Evolutionary conservation across 164 flowering plant genomes (phyloP), one percentile per base, ranked within the genome.

Genomic region (Magnolia kwangsiensis): DNA sequence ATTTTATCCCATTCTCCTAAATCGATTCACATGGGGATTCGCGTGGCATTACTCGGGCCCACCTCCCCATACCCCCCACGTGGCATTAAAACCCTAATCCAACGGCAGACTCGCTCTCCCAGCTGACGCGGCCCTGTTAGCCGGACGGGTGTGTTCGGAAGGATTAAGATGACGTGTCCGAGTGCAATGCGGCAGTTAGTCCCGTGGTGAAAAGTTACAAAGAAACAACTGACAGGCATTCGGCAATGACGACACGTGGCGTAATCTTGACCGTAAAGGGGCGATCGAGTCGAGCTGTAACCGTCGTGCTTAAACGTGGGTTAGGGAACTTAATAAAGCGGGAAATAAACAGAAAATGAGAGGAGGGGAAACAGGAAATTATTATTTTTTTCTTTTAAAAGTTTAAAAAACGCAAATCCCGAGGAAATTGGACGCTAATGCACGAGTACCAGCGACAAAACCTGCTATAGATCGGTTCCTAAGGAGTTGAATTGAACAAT

Each of bases 291-390:
- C 73, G 82, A 84, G 90, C 88, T 89, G 90, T 86, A 86, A 75
- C 79, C 85, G 72, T 87, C 91, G 91, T 90, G 96, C 87, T 77
- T 78, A 80, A 89, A 90, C 91, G 88, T 88, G 90, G 64, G 67
- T 76, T 10, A 72, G 21, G 66, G 64, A 64, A 78, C 72, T 74
- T 49, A 80, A 79, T 72, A 64, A 64, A 64, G 67, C 9, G 7
- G 10, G 10, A 64, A n/a, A 64, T 19, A 19, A 19, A 64, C 61
- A 37, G 45, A 37, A 37, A 37, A 37, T 37, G 45, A 37, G 45
- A 5, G 45, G 45, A 37, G 45, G 7, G 61, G 13, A 11, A 55
- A 55, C 61, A 18, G n/a, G 24, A 68, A 51, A 75, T 24, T n/a
- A n/a, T n/a, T n/a, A n/a, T n/a, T n/a, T n/a, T n/a, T n/a, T 68